Evolutionary conservation across 2,329 filamentous ascomycete species (phyloP), one percentile per base, ranked within the genome.

Genomic region (Fusarium kyushuense): DNA sequence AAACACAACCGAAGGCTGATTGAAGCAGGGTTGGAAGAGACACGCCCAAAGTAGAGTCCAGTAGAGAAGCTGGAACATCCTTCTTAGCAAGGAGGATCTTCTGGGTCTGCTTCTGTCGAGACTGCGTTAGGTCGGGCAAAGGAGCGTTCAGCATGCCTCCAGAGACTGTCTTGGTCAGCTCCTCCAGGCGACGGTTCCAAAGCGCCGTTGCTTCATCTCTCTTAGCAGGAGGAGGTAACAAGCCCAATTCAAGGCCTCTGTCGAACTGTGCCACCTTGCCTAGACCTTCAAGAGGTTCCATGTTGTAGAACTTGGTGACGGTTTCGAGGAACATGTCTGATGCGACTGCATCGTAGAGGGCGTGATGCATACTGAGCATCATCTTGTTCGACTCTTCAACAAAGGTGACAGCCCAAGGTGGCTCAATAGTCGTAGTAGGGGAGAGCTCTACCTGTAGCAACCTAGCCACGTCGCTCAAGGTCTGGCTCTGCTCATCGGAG

Each of bases 291-390:
- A 61, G 2, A 7, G 56, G 17, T 5, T 61, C 46, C 58, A 61
- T 61, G 8, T 46, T 11, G n/a, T 67, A 67, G 14, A 67, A 6
- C 13, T 41, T 64, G 7, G 58, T 32, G 5, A 64, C 58, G 0
- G 38, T 42, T 2, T 67, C 47, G 1, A 67, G 53, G 16, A 61
- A 54, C 6, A 40, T 5, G 9, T 48, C 12, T 14, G 59, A 41
- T 12, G 46, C 19, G 11, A 59, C 42, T 0, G 41, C 58, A 1
- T 67, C 64, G 10, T 67, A 59, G 2, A 67, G 52, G 0, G 58
- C 21, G 6, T 67, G 64, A 10, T 67, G 64, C 52, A 67, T 67
- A 5, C 64, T 67, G 3, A 67, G 43, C 58, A 67, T 67, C 35
- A 67, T 14, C 14, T 38, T 53, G 16, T 48, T 53, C 2, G 33